These are phyloP conservation scores for Thalassiosira sp. DNA, from an alignment of 352 stramenopile genomes.

Conservation along the genomic window DNA sequence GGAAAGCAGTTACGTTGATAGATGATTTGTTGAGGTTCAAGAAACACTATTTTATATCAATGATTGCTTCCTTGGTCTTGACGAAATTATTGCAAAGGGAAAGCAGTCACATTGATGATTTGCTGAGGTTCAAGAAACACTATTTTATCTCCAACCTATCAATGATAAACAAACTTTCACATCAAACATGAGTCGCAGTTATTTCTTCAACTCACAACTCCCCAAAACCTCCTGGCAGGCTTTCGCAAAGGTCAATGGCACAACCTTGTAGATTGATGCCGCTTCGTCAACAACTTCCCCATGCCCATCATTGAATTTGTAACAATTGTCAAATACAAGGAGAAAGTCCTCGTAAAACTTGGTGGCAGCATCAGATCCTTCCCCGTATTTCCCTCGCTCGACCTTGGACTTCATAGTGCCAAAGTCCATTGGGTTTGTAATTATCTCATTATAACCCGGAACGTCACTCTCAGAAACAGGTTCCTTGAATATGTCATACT, in stretches of 20 bases:
- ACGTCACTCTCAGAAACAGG: conserved; percentile 90
- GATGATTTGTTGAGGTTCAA: too few species aligned
- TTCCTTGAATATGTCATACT: conserved; percentile 86
- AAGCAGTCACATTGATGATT: too few species aligned
- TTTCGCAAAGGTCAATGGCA: conserved; percentile 22
- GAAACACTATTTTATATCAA: too few species aligned
- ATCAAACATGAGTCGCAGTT: too few species aligned
- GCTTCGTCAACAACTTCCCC: conserved; percentile 80
- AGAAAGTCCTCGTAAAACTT: conserved; percentile 79
- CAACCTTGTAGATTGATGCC: conserved; percentile 49
- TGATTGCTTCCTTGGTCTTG: too few species aligned
- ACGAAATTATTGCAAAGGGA: too few species aligned
- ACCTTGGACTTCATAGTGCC: conserved; percentile 90
- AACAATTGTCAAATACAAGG: conserved; percentile 83
- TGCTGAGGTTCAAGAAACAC: too few species aligned
- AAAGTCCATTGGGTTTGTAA: conserved; percentile 91
- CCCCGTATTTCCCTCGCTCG: conserved; percentile 70
- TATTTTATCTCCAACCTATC: too few species aligned
- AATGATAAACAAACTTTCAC: too few species aligned
- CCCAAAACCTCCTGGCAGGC: conserved; percentile 12
- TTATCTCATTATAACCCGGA: conserved; percentile 90
- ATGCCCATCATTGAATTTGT: conserved; percentile 73
- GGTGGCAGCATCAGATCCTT: conserved; percentile 53
- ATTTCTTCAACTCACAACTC: too few species aligned
- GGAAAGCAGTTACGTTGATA: too few species aligned